Evolutionary conservation across 441 rosid genomes (phyloP).

Genomic region (Pelargonium hybrid): DNA sequence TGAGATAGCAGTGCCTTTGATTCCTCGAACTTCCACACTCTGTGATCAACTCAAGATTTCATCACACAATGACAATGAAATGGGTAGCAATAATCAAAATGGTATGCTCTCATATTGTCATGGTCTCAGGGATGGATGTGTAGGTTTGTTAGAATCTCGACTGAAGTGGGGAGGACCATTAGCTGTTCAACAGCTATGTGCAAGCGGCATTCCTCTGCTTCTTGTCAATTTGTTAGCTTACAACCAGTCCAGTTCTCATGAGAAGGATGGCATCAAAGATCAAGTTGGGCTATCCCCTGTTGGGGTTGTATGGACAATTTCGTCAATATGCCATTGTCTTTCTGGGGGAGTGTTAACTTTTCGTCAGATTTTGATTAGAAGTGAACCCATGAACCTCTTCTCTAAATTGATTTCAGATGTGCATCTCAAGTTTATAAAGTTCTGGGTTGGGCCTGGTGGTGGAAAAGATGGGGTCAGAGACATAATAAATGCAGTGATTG

Average conservation of each 20-base stretch:
- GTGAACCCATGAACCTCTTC: slow-evolving; percentile 52
- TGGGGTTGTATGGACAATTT: slow-evolving; percentile 75
- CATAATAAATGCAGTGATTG: slow-evolving; percentile 55
- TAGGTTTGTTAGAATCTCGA: slow-evolving; percentile 79
- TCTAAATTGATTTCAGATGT: slow-evolving; percentile 51
- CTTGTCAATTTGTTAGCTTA: slow-evolving; percentile 53
- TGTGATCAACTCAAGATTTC: slow-evolving; percentile 62
- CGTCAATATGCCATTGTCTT: slow-evolving; percentile 79
- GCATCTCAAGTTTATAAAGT: slow-evolving; percentile 73
- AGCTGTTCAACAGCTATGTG: slow-evolving; percentile 74
- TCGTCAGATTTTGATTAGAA: slow-evolving; percentile 62
- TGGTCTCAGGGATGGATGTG: slow-evolving; percentile 86
- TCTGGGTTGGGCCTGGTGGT: slow-evolving; percentile 90
- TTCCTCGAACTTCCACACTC: slow-evolving; percentile 76
- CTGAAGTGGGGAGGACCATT: slow-evolving; percentile 81
- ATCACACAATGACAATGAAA: slow-evolving; percentile 33
- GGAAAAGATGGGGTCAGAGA: slow-evolving; percentile 86
- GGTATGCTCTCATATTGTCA: slow-evolving; percentile 67
- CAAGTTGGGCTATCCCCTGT: slow-evolving; percentile 63
- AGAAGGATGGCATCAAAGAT: slow-evolving; percentile 29
- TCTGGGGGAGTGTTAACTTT: slow-evolving; percentile 63
- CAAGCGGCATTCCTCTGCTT: slow-evolving; percentile 78
- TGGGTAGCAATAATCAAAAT: slow-evolving; percentile 20
- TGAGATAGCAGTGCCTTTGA: slow-evolving; percentile 74
- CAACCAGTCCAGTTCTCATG: slow-evolving; percentile 32